A percentile compares a stretch with the other conserved stretches of the same genome.
These are phyloP conservation scores for Anisodus acutangulus DNA, from an alignment of 257 asterid genomes.

Conservation along the genomic window DNA sequence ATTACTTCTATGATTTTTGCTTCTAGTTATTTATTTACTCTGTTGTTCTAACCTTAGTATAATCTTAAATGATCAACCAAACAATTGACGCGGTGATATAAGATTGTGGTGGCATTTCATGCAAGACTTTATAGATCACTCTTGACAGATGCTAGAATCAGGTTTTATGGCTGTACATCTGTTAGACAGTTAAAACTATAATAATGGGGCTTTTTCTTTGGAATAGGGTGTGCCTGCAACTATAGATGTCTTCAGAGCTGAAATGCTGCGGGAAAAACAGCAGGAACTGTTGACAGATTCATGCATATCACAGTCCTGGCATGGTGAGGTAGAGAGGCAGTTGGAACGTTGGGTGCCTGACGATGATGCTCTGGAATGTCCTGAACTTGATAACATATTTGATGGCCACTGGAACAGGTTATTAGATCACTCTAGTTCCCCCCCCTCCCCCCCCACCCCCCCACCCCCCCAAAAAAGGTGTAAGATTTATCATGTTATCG, in stretches of 20 bases:
- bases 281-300: slow-evolving; percentile 91
- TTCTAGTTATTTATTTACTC: slow-evolving; percentile 3
- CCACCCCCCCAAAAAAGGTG: not conserved
- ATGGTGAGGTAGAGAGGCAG: slow-evolving; percentile 71
- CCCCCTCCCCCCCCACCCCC: not conserved
- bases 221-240: slow-evolving; percentile 78
- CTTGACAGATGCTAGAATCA: not conserved
- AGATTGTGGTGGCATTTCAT: slow-evolving; percentile 17
- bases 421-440: slow-evolving; percentile 13
- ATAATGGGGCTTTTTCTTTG: slow-evolving; percentile 35
- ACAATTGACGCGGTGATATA: not conserved
- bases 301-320: slow-evolving; percentile 75
- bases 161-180: slow-evolving; percentile 12
- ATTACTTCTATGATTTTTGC: not conserved
- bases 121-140: not conserved
- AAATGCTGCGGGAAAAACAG: slow-evolving; percentile 68
- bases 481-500: not conserved
- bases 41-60: not conserved
- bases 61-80: not conserved
- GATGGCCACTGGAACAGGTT: slow-evolving; percentile 89
- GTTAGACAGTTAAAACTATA: not conserved
- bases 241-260: slow-evolving; percentile 61
- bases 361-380: slow-evolving; percentile 68
- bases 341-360: slow-evolving; percentile 96
- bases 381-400: slow-evolving; percentile 81